Evolutionary conservation across 345 rosid genomes (phyloP).

Genomic region (Eucalyptus guilfoylei): DNA sequence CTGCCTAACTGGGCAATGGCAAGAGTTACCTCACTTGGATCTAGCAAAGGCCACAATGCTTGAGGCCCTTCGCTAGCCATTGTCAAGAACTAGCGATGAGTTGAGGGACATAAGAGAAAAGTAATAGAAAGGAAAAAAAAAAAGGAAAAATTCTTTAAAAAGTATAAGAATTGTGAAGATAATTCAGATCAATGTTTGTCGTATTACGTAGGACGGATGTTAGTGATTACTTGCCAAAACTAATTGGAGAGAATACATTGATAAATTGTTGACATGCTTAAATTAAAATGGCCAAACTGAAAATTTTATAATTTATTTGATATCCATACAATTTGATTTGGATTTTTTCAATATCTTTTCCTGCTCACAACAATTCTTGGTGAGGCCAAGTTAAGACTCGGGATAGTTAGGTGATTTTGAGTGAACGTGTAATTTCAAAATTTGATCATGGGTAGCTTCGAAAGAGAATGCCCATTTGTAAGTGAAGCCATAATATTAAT

Average conservation of each 20-base stretch:
- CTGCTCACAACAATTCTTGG: background rate
- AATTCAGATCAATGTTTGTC: accelerated
- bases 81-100: background rate
- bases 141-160: background rate
- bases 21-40: background rate
- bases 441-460: background rate
- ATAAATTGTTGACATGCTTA: background rate
- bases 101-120: background rate
- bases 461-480: background rate
- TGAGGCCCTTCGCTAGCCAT: background rate
- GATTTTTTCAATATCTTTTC: background rate
- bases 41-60: background rate
- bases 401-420: background rate
- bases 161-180: background rate
- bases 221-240: accelerated
- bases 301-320: accelerated
- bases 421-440: background rate
- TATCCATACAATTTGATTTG: accelerated
- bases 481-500: background rate
- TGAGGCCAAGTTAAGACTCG: background rate
- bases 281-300: accelerated
- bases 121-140: background rate
- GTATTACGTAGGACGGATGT: accelerated
- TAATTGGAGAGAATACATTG: accelerated
- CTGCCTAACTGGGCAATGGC: background rate